Evolutionary conservation across 2,329 filamentous ascomycete species (phyloP), one percentile per base, ranked within the genome.

Genomic region (Penicillium italicum): DNA sequence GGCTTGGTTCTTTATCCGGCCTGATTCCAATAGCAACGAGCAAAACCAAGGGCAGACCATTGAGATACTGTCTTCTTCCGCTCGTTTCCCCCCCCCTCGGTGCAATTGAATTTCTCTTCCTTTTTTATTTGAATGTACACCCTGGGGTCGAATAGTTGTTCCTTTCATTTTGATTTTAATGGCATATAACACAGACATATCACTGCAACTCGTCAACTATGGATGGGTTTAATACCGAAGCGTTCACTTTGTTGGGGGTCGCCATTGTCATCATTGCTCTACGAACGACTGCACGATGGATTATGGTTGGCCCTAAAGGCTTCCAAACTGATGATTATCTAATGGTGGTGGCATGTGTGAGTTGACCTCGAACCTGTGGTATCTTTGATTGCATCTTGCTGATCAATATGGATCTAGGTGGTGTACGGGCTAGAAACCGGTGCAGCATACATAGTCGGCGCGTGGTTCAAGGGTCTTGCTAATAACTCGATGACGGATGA

Each of bases 321-420:
- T 77, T 86, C 53, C 75, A 78, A 60, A 73, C 77, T 1, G 84
- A 86, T 66, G 85, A 87, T 58, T 85, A 82, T 62, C 65, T 87
- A 30, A 83, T 85, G 70, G 69, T 80, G 42, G n/a, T 83, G 18
- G 82, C 79, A 5, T 76, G 76, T 57, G 80, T 85, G 67, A 63
- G 78, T 65, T 24, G 26, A 5, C 16, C 11, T 33, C 7, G 4
- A 42, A 5, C n/a, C 30, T 54, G 5, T 8, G 14, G 44, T 37
- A 7, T 31, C 11, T 38, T 41, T 56, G 41, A 31, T 28, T 41
- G 28, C 28, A 8, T 26, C 6, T 46, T 31, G n/a, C 22, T 59
- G 9, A 44, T 24, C 18, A 14, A 9, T 31, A 40, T n/a, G 30
- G 11, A 12, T 34, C 33, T 33, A 82, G 79, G 62, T 80, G 10